Base-by-base conservation (phyloP, 768 basidiomycete species). In the Obba rivulosa region DNA sequence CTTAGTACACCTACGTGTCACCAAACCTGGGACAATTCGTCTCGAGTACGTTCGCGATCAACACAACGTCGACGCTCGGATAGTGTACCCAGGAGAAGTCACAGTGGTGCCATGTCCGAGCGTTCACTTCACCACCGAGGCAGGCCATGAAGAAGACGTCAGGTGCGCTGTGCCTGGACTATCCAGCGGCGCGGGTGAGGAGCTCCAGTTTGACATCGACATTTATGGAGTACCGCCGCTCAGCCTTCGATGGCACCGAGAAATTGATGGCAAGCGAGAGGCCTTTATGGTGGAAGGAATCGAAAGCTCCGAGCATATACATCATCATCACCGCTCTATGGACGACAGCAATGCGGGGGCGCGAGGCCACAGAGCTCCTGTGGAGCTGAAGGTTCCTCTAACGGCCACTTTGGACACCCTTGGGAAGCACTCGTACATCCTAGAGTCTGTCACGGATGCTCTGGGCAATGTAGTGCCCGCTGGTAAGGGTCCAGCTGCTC, bases 241-340 rank as follows among this genome's bases (percentile, higher is more conserved):
- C 56, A 85, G 81, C 57, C 70, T 92, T 37, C 77, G 79, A 37
- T 92, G 89, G 89, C 74, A 79, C 57, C 80, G 82, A 52, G 79
- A 83, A 20, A 69, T 83, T 37, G 83, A 81, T 48, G 81, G 80
- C 10, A 72, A 74, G 52, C 72, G 75, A 46, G 88, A 93, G 59
- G 72, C 77, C 39, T 87, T 87, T 53, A 67, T 86, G 35, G 88
- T 92, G 2, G 91, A 93, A 58, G 91, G 92, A 8, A 89, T 94
- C 42, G 85, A 90, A 62, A 78, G 76, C 34, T 73, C 74, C 20
- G 71, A 73, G 39, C 64, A 71, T 21, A 64, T 62, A 28, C 55
- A 61, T 16, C 35, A 34, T 1, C 17, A n/a, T 5, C 51, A 48
- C 23, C 41, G 31, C 11, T 51, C 61, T 4, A 50, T 57, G 64